Conservation (phyloP, 2,329 filamentous ascomycete genomes). For the Exophiala alcalophila region DNA sequence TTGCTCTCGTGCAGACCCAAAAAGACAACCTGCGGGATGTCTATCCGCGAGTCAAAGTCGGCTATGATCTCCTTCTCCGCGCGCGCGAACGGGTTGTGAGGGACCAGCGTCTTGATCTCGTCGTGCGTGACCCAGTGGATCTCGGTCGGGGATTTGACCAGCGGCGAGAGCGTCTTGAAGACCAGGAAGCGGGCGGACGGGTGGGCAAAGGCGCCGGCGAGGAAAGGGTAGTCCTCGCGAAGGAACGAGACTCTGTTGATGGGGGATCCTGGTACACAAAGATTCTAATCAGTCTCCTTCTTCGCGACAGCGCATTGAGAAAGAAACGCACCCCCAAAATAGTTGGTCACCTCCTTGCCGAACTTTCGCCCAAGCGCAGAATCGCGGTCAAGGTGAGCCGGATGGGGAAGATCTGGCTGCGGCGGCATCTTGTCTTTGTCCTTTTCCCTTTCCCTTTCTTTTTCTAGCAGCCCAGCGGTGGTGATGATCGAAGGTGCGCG, state of each 20-base stretch:
- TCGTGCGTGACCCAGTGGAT: constrained; percentile 67
- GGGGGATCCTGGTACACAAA: constrained; percentile 41
- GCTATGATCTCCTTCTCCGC: constrained; percentile 71
- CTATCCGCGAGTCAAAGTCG: constrained; percentile 68
- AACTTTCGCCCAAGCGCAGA: constrained; percentile 52
- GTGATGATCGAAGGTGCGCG: constrained; percentile 13
- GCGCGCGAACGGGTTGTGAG: constrained; percentile 65
- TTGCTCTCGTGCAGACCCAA: constrained; percentile 72
- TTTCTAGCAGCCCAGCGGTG: too few relatives aligned
- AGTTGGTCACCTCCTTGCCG: constrained; percentile 51
- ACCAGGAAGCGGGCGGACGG: constrained; percentile 64
- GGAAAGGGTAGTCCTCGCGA: constrained; percentile 47
- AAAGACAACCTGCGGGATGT: constrained; percentile 73
- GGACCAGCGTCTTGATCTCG: constrained; percentile 69
- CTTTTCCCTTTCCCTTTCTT: too few relatives aligned
- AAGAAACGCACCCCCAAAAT: constrained; percentile 46
- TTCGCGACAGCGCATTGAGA: background rate
- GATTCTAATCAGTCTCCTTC: background rate
- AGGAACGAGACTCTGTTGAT: constrained; percentile 51
- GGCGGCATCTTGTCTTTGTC: constrained; percentile 17
- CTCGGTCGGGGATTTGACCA: constrained; percentile 59
- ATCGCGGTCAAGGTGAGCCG: constrained; percentile 58
- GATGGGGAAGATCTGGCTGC: constrained; percentile 48
- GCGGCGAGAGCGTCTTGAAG: constrained; percentile 73
- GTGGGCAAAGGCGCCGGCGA: constrained; percentile 48